These are phyloP conservation scores for Stemphylium lycopersici DNA, from an alignment of 2,329 filamentous ascomycete species.

Conservation along the genomic window DNA sequence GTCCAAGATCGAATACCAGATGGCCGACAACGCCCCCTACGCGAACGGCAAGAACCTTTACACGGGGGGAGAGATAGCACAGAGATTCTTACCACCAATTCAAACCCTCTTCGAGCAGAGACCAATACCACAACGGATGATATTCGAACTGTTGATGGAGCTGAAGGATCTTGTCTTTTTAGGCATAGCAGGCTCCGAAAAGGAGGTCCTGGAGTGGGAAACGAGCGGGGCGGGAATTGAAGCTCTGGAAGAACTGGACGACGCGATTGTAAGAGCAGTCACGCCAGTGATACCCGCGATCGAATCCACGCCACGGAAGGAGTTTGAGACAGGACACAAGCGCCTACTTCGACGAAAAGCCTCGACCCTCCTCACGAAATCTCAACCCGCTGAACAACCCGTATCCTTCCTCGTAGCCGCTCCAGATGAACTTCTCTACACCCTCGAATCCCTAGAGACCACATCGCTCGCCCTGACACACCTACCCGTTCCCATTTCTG, in stretches of 20 bases:
- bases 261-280: conserved; percentile 30
- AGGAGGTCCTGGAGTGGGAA: conserved; percentile 41
- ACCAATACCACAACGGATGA: conserved; percentile 42
- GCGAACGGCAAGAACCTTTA: conserved; percentile 41
- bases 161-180: conserved; percentile 40
- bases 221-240: conserved; percentile 27
- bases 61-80: conserved; percentile 41
- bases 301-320: conserved; percentile 1
- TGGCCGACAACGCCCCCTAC: conserved; percentile 45
- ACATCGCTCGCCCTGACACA: conserved; percentile 37
- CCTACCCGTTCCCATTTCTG: conserved; percentile 30
- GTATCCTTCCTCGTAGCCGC: conserved; percentile 29
- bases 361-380: conserved; percentile 12
- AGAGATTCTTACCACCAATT: conserved; percentile 41
- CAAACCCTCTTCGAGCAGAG: conserved; percentile 40
- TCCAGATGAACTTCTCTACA: conserved; percentile 33
- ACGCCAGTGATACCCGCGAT: conserved; percentile 17
- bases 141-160: conserved; percentile 45
- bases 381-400: not conserved
- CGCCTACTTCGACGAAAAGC: conserved; percentile 29
- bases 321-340: conserved; percentile 13
- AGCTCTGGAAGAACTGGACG: conserved; percentile 41
- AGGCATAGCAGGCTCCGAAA: conserved; percentile 34
- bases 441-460: conserved; percentile 43
- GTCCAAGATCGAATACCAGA: conserved; percentile 42